phyloP scores from a whole-genome alignment of 768 basidiomycete genomes.

The Psilocybe cubensis region DNA sequence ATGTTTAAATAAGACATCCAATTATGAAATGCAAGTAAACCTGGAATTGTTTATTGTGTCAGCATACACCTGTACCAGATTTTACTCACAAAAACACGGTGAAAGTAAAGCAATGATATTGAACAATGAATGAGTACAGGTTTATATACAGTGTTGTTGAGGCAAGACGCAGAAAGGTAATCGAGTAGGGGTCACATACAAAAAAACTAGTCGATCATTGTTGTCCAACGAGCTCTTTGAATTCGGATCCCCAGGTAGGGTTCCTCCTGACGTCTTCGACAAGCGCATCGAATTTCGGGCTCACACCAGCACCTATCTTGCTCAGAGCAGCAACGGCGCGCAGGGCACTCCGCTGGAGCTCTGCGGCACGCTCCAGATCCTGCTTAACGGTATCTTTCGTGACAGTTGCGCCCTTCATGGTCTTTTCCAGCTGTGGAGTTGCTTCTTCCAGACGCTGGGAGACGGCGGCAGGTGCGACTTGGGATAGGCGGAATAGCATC shows the following conservation, averaged over 20 bases:
- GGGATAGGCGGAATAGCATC: constrained; percentile 90
- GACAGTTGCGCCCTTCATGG: constrained; percentile 86
- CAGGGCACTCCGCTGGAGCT: constrained; percentile 89
- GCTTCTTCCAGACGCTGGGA: constrained; percentile 84
- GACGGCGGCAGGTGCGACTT: constrained; percentile 83
- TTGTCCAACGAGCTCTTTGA: constrained; percentile 56
- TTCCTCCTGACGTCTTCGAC: constrained; percentile 75
- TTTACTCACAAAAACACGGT: too few species aligned
- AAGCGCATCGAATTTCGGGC: constrained; percentile 78
- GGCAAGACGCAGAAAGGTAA: too few species aligned
- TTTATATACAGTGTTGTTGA: too few species aligned
- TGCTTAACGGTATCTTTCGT: constrained; percentile 98
- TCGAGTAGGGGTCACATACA: neutral
- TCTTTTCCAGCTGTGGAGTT: constrained; percentile 81
- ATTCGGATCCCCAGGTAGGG: constrained; percentile 68
- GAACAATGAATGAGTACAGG: too few species aligned
- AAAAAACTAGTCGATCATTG: neutral
- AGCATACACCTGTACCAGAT: too few species aligned
- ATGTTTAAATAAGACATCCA: too few species aligned
- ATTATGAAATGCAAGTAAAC: too few species aligned
- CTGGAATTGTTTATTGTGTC: too few species aligned
- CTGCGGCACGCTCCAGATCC: constrained; percentile 84
- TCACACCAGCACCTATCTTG: constrained; percentile 68
- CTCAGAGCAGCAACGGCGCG: constrained; percentile 87
- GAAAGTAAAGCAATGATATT: too few species aligned